Percentiles rank a stretch among this genome's conserved stretches.
Conservation (phyloP, 2,329 filamentous ascomycete species). For the Apiospora kogelbergensis region DNA sequence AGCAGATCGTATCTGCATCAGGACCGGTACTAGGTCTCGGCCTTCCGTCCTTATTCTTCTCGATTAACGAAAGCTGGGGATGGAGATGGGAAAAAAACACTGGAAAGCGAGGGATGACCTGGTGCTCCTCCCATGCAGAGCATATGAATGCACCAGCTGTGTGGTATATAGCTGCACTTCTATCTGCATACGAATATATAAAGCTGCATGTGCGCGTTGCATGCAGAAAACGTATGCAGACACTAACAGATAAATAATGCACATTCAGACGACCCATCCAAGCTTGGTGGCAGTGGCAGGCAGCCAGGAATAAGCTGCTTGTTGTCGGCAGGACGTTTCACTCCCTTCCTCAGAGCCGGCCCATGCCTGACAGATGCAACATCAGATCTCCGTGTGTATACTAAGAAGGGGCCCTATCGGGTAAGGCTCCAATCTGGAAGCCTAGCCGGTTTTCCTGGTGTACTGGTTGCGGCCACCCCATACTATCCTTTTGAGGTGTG, state of each 20-base stretch:
- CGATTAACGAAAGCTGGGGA: neutral
- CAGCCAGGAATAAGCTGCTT: neutral
- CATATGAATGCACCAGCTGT: neutral
- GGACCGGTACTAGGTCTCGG: neutral
- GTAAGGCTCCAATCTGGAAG: slow-evolving; percentile 1
- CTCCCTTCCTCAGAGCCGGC: neutral
- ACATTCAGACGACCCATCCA: neutral
- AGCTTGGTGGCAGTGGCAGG: neutral
- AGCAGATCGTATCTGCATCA: neutral
- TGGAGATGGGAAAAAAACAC: neutral
- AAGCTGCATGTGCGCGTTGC: neutral
- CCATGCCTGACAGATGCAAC: neutral
- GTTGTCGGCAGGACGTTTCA: neutral
- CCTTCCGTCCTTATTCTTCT: neutral
- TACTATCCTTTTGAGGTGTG: neutral
- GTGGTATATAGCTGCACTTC: neutral
- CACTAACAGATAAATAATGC: neutral
- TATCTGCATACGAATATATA: neutral
- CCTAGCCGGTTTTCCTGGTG: neutral
- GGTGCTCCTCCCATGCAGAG: neutral
- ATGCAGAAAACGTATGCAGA: neutral
- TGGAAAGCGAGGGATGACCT: neutral
- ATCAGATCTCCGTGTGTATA: neutral
- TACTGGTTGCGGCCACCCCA: neutral
- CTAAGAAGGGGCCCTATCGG: neutral